Evolutionary conservation across 305 asterid genomes (phyloP), one percentile per base, ranked within the genome.

Genomic region (Euphrasia arctica): DNA sequence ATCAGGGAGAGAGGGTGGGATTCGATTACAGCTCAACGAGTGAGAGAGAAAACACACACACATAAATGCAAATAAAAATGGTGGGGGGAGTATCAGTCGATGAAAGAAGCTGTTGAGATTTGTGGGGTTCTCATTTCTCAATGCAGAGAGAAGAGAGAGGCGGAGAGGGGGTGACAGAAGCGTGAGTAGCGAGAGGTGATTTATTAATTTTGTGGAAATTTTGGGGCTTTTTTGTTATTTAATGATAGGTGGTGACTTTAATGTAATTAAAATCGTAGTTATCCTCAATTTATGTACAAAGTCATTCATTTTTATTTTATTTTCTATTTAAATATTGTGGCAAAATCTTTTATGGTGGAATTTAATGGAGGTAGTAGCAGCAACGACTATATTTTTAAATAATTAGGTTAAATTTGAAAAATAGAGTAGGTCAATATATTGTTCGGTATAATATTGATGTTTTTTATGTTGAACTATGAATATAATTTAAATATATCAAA

Each of bases 21-120:
- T 36, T 69, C 58, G 69, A 63, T 54, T 66, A 74, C 68, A 68
- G 79, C 57, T 74, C 74, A 68, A 62, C 58, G 79, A 74, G 79
- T 54, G 77, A 74, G 70, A 64, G 66, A 68, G 34, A 65, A 41
- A 62, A 29, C 54, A 15, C 25, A 51, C 29, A 51, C 56, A 41
- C 62, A 60, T 6, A 45, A 12, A 57, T 48, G 14, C 5, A 45
- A 48, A 48, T n/a, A 18, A 67, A 51, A 10, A 42, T 60, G 64
- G 66, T 45, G 65, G 67, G 45, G 64, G 9, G 15, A 49, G 66
- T 54, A 72, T 39, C 13, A 43, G 14, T 43, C 13, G 79, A 68
- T 69, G 70, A 60, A 71, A 66, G 80, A 62, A 75, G 79, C 80
- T 68, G 79, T 77, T 73, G 60, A 79, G 85, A 79, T 79, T 79